Percentiles rank a stretch among this genome's conserved stretches.
These are phyloP conservation scores for Vaccinium darrowii DNA, from an alignment of 148 eudicot species.

Conservation along the genomic window DNA sequence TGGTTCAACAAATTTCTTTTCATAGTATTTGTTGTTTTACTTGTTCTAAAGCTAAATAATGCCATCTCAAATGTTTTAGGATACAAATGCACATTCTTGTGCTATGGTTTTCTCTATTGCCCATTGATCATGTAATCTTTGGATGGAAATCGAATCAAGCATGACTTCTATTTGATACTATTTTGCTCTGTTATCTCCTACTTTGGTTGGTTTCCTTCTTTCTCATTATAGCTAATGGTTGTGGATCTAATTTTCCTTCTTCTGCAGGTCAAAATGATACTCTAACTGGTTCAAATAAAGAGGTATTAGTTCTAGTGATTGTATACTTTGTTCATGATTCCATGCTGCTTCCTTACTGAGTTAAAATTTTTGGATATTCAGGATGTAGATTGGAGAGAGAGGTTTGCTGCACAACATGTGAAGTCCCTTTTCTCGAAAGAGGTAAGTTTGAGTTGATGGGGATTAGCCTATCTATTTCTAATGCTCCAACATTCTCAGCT, in stretches of 20 bases:
- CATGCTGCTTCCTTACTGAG: conserved; percentile 2
- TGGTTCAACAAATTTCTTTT: background rate
- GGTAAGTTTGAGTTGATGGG: conserved; percentile 42
- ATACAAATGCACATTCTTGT: background rate
- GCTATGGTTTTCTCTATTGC: background rate
- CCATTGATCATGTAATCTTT: background rate
- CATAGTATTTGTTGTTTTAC: background rate
- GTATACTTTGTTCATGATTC: conserved; percentile 4
- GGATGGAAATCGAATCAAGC: conserved; percentile 4
- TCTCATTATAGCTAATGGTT: background rate
- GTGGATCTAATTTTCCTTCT: conserved; percentile 6
- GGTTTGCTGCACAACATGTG: conserved; percentile 66
- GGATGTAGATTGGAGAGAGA: conserved; percentile 78
- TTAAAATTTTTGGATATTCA: conserved; percentile 27
- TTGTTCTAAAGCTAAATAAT: background rate
- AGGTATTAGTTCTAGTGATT: conserved; percentile 42
- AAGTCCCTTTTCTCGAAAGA: conserved; percentile 71
- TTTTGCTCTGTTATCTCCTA: background rate
- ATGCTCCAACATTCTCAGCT: background rate
- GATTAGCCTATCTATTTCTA: background rate
- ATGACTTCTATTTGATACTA: background rate
- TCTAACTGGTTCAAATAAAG: conserved; percentile 30
- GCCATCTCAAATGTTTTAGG: background rate
- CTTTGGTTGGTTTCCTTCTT: conserved; percentile 8
- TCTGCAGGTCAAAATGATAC: conserved; percentile 48